phyloP scores from a whole-genome alignment of 352 stramenopile genomes.

The Lagenidium giganteum region DNA sequence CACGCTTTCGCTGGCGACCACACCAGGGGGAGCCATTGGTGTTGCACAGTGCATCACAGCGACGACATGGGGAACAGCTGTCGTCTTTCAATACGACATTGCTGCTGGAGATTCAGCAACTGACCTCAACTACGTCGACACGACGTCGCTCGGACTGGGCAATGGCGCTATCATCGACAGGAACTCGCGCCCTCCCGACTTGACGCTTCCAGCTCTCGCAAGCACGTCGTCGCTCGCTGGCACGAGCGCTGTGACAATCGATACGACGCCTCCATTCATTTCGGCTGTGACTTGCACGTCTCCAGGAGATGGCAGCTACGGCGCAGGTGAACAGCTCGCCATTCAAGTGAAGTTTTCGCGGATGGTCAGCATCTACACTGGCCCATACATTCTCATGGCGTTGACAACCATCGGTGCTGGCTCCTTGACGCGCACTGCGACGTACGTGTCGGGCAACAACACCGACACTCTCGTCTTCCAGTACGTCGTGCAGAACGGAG shows the following conservation, averaged over 20 bases:
- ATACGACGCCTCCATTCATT: conserved; percentile 66
- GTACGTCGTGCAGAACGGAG: conserved; percentile 61
- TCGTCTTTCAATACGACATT: conserved; percentile 73
- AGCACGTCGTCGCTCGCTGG: conserved; percentile 36
- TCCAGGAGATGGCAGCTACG: conserved; percentile 67
- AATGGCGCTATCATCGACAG: conserved; percentile 61
- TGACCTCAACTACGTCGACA: conserved; percentile 66
- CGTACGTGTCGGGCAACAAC: conserved; percentile 62
- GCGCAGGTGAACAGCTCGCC: conserved; percentile 52
- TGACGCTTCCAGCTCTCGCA: conserved; percentile 46
- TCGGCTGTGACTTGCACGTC: conserved; percentile 34
- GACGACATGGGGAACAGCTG: conserved; percentile 44
- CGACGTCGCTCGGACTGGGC: conserved; percentile 38
- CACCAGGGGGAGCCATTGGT: conserved; percentile 28
- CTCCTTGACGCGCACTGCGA: conserved; percentile 26
- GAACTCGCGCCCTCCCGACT: conserved; percentile 43
- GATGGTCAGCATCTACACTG: conserved; percentile 62
- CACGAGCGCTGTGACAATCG: conserved; percentile 53
- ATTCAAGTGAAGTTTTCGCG: conserved; percentile 56
- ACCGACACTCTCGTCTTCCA: conserved; percentile 59
- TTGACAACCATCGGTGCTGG: conserved; percentile 39
- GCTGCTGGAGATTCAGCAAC: conserved; percentile 34
- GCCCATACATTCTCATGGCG: conserved; percentile 33
- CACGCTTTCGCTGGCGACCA: conserved; percentile 41
- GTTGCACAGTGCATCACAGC: conserved; percentile 48